A percentile compares a stretch with the other conserved stretches of the same genome.
Conservation (phyloP, 345 rosid species). For the Odontarrhena argentea region DNA sequence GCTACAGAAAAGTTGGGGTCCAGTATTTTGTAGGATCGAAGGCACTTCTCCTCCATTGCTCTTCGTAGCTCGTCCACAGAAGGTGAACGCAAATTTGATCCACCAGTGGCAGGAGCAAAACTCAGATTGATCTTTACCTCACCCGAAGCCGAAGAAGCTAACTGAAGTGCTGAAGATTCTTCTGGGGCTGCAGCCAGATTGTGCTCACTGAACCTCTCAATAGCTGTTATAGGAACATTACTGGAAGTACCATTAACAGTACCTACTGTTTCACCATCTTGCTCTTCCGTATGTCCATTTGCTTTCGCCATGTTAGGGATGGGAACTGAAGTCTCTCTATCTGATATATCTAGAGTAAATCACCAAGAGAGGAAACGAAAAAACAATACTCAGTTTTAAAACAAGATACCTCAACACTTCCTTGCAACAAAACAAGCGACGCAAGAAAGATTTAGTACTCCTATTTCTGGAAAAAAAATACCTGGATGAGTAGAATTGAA, state of each 20-base stretch:
- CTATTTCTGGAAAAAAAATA: not conserved
- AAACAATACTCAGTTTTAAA: slow-evolving; percentile 22
- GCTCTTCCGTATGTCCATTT: slow-evolving; percentile 40
- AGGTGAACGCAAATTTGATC: slow-evolving; percentile 60
- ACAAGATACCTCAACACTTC: slow-evolving; percentile 1
- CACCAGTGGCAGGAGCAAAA: slow-evolving; percentile 62
- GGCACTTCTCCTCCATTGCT: slow-evolving; percentile 76
- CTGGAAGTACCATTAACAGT: slow-evolving; percentile 15
- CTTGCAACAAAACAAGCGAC: slow-evolving; percentile 18
- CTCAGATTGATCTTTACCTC: slow-evolving; percentile 84
- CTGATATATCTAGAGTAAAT: slow-evolving; percentile 42
- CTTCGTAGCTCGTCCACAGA: slow-evolving; percentile 66
- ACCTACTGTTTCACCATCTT: slow-evolving; percentile 19
- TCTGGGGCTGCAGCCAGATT: slow-evolving; percentile 26
- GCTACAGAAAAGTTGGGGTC: slow-evolving; percentile 72
- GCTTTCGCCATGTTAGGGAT: slow-evolving; percentile 34
- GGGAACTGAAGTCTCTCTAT: slow-evolving; percentile 33
- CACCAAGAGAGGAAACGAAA: slow-evolving; percentile 26
- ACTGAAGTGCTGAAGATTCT: slow-evolving; percentile 50
- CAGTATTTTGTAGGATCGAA: slow-evolving; percentile 68
- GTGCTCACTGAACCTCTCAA: slow-evolving; percentile 22
- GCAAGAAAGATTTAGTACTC: slow-evolving; percentile 14
- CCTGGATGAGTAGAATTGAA: slow-evolving; percentile 30
- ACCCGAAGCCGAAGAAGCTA: slow-evolving; percentile 74
- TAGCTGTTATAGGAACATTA: slow-evolving; percentile 1